Percentiles rank a stretch among this genome's conserved stretches.
These are phyloP conservation scores for Dendryphion nanum DNA, from an alignment of 2,329 filamentous ascomycete genomes.

Conservation along the genomic window DNA sequence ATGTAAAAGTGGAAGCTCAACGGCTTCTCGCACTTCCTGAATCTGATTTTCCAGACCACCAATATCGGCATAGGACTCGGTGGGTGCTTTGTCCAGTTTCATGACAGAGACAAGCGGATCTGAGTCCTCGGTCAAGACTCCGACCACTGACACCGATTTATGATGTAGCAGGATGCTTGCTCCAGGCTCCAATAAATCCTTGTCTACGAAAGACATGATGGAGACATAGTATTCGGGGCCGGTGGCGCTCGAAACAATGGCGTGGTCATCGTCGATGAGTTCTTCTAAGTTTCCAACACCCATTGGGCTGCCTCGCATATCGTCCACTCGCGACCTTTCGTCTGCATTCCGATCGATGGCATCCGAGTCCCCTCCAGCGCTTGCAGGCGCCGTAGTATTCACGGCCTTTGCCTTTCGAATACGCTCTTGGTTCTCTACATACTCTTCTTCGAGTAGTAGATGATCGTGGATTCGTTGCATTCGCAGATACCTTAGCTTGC, in stretches of 20 bases:
- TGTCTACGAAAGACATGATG: conserved; percentile 99
- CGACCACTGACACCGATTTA: conserved; percentile 96
- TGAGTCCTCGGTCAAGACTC: conserved; percentile 92
- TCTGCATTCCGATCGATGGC: conserved; percentile 87
- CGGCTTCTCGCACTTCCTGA: conserved; percentile 95
- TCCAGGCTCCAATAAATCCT: conserved; percentile 93
- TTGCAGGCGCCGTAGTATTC: conserved; percentile 56
- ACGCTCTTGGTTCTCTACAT: conserved; percentile 97
- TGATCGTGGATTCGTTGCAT: conserved; percentile 99
- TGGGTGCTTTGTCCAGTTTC: conserved; percentile 98
- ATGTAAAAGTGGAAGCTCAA: conserved; percentile 90
- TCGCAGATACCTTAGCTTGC: conserved; percentile 92
- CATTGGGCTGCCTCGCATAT: conserved; percentile 99
- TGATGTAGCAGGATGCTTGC: conserved; percentile 94
- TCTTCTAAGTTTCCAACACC: conserved; percentile 96
- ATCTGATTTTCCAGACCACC: conserved; percentile 94
- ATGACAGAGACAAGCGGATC: conserved; percentile 96
- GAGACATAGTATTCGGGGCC: conserved; percentile 99
- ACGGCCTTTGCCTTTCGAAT: conserved; percentile 83
- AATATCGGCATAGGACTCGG: conserved; percentile 97
- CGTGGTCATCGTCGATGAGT: conserved; percentile 98
- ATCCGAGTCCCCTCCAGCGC: conserved; percentile 66
- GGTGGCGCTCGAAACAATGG: conserved; percentile 95
- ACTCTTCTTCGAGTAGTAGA: conserved; percentile 93
- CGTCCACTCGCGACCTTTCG: conserved; percentile 90